Evolutionary conservation across 2,329 filamentous ascomycete species (phyloP).

Genomic region (Paraphaeosphaeria minitans): DNA sequence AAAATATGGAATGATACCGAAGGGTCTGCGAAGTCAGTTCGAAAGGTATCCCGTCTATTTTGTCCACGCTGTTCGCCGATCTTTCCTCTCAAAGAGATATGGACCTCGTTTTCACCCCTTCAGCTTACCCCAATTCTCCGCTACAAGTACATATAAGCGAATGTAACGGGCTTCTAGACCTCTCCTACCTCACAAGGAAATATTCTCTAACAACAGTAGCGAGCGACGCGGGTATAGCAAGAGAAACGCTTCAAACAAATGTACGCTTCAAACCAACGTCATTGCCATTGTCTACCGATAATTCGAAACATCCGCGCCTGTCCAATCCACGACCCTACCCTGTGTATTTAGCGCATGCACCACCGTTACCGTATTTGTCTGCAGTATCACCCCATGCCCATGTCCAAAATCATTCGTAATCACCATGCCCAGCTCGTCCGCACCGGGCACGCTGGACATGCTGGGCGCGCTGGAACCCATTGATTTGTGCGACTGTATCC

Average conservation of each 20-base stretch:
- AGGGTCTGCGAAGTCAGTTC: too few species aligned
- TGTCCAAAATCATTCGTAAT: background rate
- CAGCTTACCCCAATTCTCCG: too few species aligned
- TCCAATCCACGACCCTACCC: background rate
- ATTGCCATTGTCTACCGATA: too few species aligned
- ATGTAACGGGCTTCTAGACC: background rate
- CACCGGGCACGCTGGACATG: background rate
- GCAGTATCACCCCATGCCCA: background rate
- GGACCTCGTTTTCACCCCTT: too few species aligned
- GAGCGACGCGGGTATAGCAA: background rate
- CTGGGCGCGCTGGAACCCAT: background rate
- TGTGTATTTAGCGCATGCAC: background rate
- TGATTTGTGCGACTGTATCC: background rate
- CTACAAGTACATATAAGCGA: background rate
- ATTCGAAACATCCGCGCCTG: background rate
- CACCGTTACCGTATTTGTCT: conserved; percentile 7
- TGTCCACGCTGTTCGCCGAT: background rate
- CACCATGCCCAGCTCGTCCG: background rate
- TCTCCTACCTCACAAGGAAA: background rate
- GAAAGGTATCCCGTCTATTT: too few species aligned
- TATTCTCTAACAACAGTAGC: too few species aligned
- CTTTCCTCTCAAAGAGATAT: background rate
- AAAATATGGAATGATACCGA: too few species aligned
- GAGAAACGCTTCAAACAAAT: too few species aligned
- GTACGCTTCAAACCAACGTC: too few species aligned